Evolutionary conservation across 129 eudicot species (phyloP).

Genomic region (Centaurea solstitialis): DNA sequence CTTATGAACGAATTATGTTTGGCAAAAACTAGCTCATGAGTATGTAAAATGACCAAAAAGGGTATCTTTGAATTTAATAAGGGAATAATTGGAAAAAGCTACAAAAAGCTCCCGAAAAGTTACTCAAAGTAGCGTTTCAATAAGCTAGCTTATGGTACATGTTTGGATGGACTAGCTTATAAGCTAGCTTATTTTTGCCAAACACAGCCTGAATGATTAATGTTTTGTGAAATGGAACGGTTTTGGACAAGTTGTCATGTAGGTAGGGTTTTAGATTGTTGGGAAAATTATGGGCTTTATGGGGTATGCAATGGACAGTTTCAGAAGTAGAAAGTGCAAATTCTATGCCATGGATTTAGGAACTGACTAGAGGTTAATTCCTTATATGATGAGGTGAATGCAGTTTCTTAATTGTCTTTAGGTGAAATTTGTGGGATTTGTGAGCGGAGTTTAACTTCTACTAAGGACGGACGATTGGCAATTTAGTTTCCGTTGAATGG

Average conservation of each 20-base stretch:
- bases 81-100: no score
- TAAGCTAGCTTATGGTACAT: no score
- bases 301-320: neutral
- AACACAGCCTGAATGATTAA: no score
- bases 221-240: neutral
- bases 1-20: no score
- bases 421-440: neutral
- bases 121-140: no score
- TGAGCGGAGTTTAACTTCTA: neutral
- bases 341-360: slow-evolving; percentile 1
- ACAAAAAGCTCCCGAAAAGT: no score
- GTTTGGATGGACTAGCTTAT: no score
- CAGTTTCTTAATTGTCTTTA: neutral
- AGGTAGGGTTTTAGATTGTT: neutral
- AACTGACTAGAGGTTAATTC: neutral
- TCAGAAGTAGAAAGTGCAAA: neutral
- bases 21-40: no score
- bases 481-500: slow-evolving; percentile 2
- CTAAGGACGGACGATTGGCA: neutral
- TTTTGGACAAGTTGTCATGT: neutral
- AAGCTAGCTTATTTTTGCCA: no score
- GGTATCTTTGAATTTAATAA: no score
- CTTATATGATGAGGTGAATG: neutral
- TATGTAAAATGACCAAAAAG: no score
- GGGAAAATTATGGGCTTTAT: neutral